Conservation (phyloP, 202 grass and related monocot genomes). For the Saccharum hybrid region DNA sequence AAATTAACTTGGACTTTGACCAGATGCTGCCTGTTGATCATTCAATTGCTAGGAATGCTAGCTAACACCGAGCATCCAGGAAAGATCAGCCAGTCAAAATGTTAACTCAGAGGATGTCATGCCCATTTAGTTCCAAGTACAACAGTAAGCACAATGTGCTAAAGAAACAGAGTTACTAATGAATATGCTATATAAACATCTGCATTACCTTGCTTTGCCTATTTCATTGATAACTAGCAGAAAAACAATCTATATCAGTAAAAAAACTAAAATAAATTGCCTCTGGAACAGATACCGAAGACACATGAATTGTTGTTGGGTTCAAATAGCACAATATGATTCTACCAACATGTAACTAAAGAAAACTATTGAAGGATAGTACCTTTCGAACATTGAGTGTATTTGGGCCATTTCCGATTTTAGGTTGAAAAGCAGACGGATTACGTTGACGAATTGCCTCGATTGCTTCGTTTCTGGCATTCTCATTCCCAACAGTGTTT, state of each 20-base stretch:
- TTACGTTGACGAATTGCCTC: slow-evolving; percentile 59
- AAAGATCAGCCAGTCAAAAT: not conserved
- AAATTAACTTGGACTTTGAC: not conserved
- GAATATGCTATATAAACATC: slow-evolving; percentile 22
- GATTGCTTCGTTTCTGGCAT: slow-evolving; percentile 55
- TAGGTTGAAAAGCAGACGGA: slow-evolving; percentile 75
- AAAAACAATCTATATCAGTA: not conserved
- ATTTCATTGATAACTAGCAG: slow-evolving; percentile 19
- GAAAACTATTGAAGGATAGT: slow-evolving; percentile 34
- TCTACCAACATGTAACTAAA: slow-evolving; percentile 29
- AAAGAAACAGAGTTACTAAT: slow-evolving; percentile 11
- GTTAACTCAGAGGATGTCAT: slow-evolving; percentile 10
- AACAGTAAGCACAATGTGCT: not conserved
- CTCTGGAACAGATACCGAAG: not conserved
- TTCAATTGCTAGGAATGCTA: not conserved
- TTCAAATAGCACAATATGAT: slow-evolving; percentile 29
- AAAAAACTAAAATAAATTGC: slow-evolving; percentile 19
- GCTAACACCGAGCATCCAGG: not conserved
- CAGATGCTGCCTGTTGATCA: not conserved
- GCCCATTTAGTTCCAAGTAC: not conserved
- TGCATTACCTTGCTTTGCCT: slow-evolving; percentile 10
- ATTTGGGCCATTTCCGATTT: slow-evolving; percentile 67
- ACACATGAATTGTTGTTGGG: not conserved
- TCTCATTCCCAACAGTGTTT: slow-evolving; percentile 65
- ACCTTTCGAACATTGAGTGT: slow-evolving; percentile 50